Percentiles rank a stretch among this genome's conserved stretches.
phyloP scores from a whole-genome alignment of 2,329 filamentous ascomycete species.

The Nemania sp. region DNA sequence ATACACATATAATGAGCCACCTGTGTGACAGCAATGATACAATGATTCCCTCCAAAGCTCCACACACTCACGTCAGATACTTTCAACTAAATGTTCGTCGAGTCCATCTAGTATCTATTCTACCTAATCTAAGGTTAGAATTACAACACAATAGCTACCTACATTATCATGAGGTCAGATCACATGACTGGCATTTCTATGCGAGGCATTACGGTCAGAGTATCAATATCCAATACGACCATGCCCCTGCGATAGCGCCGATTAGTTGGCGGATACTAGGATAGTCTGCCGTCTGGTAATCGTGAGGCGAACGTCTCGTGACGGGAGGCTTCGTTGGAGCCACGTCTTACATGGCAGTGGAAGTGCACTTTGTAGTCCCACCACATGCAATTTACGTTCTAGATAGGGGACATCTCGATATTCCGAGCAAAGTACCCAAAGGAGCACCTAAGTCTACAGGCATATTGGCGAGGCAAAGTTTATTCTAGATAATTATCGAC shows the following conservation, averaged over 20 bases:
- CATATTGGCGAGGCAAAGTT: neutral
- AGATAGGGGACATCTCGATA: neutral
- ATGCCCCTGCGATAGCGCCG: conserved; percentile 34
- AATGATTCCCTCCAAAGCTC: conserved; percentile 8
- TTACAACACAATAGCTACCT: neutral
- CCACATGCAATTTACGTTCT: neutral
- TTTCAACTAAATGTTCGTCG: neutral
- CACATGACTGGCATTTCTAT: conserved; percentile 42
- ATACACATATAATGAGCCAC: conserved; percentile 7
- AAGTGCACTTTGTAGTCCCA: neutral
- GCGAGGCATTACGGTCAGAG: conserved; percentile 37
- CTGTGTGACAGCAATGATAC: neutral
- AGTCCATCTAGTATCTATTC: no score
- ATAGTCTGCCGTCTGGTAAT: conserved; percentile 18
- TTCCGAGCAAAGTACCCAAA: neutral
- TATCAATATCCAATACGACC: conserved; percentile 29
- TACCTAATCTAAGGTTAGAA: no score
- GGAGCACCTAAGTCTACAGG: neutral
- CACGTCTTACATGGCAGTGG: conserved; percentile 11
- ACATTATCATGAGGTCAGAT: conserved; percentile 28
- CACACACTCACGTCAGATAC: conserved; percentile 15
- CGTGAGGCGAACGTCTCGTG: conserved; percentile 4
- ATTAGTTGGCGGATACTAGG: conserved; percentile 21
- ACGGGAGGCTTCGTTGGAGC: conserved; percentile 12
- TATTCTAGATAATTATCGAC: neutral